phyloP scores from a whole-genome alignment of 2,329 filamentous ascomycete genomes.

The Aspergillus fischeri region DNA sequence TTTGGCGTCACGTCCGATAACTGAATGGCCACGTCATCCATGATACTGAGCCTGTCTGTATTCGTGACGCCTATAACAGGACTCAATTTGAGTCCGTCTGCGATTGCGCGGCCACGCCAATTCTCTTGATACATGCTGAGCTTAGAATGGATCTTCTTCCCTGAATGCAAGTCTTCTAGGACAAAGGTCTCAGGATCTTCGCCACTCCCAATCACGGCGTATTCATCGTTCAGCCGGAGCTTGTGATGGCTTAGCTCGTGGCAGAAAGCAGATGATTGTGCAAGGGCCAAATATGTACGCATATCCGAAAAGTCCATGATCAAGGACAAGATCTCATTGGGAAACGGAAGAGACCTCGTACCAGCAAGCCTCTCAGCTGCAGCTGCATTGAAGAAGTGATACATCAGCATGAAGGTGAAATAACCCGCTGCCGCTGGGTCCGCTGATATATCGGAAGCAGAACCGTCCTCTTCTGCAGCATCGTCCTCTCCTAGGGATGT shows the following conservation, averaged over 20 bases:
- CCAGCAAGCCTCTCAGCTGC: slow-evolving; percentile 1
- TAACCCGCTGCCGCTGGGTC: neutral
- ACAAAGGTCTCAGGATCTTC: neutral
- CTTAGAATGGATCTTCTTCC: slow-evolving; percentile 1
- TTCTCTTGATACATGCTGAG: neutral
- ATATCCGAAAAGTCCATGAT: slow-evolving; percentile 16
- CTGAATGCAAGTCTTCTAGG: slow-evolving; percentile 9
- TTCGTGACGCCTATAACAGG: slow-evolving; percentile 11
- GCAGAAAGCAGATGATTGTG: slow-evolving; percentile 10
- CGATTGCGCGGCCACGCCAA: neutral
- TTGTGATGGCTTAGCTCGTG: slow-evolving; percentile 4
- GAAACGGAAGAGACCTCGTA: slow-evolving; percentile 6
- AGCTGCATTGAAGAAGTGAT: slow-evolving; percentile 12
- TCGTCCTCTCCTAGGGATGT: neutral
- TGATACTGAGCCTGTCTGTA: slow-evolving; percentile 5
- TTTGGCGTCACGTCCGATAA: neutral
- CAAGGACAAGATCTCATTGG: slow-evolving; percentile 13
- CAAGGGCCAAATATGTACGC: slow-evolving; percentile 10
- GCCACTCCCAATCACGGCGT: slow-evolving; percentile 6
- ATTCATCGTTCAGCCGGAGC: slow-evolving; percentile 14
- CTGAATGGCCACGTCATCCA: slow-evolving; percentile 1
- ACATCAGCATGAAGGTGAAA: slow-evolving; percentile 1
- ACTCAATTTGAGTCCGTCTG: neutral
- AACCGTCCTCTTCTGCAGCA: neutral
- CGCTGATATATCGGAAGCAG: neutral